phyloP scores from a whole-genome alignment of 331 rosid species.

The Erythrophleum ivorense region DNA sequence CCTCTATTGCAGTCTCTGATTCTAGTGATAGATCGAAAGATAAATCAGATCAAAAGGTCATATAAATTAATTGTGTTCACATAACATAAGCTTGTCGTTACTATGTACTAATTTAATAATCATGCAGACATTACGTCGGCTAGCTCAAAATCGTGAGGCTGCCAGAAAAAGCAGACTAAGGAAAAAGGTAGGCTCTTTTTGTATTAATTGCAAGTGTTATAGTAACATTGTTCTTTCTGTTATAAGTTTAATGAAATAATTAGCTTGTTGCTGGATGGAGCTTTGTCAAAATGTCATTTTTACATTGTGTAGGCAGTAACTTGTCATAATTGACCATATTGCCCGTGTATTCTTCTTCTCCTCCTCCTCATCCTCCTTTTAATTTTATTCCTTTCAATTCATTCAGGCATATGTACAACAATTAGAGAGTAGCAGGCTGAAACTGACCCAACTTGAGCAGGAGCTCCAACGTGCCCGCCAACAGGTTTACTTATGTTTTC shows the following conservation, averaged over 20 bases:
- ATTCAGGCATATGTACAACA: slow-evolving; percentile 91
- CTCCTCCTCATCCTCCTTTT: background rate
- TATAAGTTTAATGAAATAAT: background rate
- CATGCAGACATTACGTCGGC: slow-evolving; percentile 82
- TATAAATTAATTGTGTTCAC: slow-evolving; percentile 22
- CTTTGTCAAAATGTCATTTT: slow-evolving; percentile 7
- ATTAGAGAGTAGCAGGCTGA: slow-evolving; percentile 92
- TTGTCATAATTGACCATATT: background rate
- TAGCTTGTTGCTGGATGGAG: slow-evolving; percentile 19
- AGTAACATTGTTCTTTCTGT: slow-evolving; percentile 19
- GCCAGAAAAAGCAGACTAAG: slow-evolving; percentile 93
- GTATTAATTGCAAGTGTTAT: slow-evolving; percentile 26
- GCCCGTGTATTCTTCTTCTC: background rate
- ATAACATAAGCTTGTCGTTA: slow-evolving; percentile 33
- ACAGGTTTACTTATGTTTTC: slow-evolving; percentile 60
- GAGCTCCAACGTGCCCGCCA: slow-evolving; percentile 96
- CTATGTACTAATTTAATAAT: slow-evolving; percentile 35
- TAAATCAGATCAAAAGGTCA: slow-evolving; percentile 92
- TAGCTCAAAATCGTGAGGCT: slow-evolving; percentile 99
- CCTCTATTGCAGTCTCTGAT: slow-evolving; percentile 54
- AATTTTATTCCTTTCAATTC: slow-evolving; percentile 20
- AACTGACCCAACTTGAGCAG: slow-evolving; percentile 90
- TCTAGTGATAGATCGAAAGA: slow-evolving; percentile 90
- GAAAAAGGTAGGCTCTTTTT: slow-evolving; percentile 66
- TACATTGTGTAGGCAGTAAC: background rate